Percentiles rank a stretch among this genome's conserved stretches.
Conservation (phyloP, 2,329 filamentous ascomycete genomes). For the Aspergillus clavatus region DNA sequence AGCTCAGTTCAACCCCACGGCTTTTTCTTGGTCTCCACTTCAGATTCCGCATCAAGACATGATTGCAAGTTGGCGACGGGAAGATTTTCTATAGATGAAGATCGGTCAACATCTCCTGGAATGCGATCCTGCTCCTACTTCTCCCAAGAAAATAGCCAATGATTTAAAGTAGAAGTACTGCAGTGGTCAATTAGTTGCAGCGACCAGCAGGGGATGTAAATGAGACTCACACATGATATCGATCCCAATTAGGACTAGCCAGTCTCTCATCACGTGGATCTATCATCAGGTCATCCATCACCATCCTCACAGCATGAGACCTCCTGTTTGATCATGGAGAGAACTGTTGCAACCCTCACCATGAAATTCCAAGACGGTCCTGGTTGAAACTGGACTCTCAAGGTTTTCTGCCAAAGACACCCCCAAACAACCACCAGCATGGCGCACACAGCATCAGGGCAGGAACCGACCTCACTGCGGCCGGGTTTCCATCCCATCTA, state of each 20-base stretch:
- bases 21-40: too few species aligned
- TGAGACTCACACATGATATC: constrained; percentile 13
- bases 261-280: constrained; percentile 5
- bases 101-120: too few species aligned
- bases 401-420: neutral
- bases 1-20: too few species aligned
- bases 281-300: constrained; percentile 4
- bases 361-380: neutral
- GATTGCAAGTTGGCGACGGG: too few species aligned
- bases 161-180: too few species aligned
- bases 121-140: too few species aligned
- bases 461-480: constrained; percentile 15
- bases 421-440: constrained; percentile 13
- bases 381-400: neutral
- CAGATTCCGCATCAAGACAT: too few species aligned
- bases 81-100: too few species aligned
- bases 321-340: neutral
- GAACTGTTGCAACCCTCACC: neutral
- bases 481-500: constrained; percentile 49
- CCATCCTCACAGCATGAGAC: neutral
- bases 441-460: constrained; percentile 14
- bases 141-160: too few species aligned
- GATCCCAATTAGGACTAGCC: constrained; percentile 12
- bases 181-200: too few species aligned
- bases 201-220: neutral